Percentiles rank a stretch among this genome's conserved stretches.
Evolutionary conservation across 257 asterid genomes (phyloP).

Genomic region (Nicotiana tabacum): DNA sequence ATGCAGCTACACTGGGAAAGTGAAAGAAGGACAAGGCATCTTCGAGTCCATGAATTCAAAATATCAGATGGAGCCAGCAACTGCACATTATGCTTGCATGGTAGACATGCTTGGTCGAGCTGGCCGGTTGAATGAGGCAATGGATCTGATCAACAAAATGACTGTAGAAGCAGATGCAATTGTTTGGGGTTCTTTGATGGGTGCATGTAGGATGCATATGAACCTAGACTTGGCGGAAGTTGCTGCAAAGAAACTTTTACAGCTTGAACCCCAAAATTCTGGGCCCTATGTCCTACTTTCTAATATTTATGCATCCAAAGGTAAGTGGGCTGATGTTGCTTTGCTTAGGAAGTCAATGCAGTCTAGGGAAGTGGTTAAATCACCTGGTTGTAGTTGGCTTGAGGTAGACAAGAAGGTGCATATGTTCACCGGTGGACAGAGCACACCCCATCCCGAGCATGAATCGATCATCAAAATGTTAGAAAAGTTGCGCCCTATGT

Average conservation of each 20-base stretch:
- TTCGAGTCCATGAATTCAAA: slow-evolving; percentile 55
- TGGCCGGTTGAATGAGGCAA: slow-evolving; percentile 55
- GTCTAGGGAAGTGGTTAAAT: slow-evolving; percentile 45
- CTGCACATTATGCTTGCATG: slow-evolving; percentile 68
- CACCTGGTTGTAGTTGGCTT: slow-evolving; percentile 86
- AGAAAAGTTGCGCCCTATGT: slow-evolving; percentile 43
- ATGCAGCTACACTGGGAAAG: slow-evolving; percentile 74
- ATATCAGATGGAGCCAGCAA: slow-evolving; percentile 39
- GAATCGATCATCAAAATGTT: slow-evolving; percentile 36
- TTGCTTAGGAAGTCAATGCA: slow-evolving; percentile 50
- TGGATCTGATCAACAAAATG: slow-evolving; percentile 52
- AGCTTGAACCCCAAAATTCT: slow-evolving; percentile 59
- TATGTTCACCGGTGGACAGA: slow-evolving; percentile 56
- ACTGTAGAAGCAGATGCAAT: slow-evolving; percentile 54
- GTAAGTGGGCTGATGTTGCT: slow-evolving; percentile 63
- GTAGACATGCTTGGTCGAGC: slow-evolving; percentile 83
- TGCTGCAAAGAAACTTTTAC: slow-evolving; percentile 56
- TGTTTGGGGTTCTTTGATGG: slow-evolving; percentile 79
- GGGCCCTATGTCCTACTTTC: slow-evolving; percentile 69
- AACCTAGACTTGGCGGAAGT: slow-evolving; percentile 60
- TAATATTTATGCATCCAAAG: slow-evolving; percentile 57
- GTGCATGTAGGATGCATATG: slow-evolving; percentile 63
- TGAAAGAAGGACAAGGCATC: slow-evolving; percentile 56
- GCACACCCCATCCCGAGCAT: slow-evolving; percentile 44
- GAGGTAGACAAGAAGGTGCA: slow-evolving; percentile 67